Conservation (phyloP, 1,284 basidiomycete genomes). For the Kalmanozyma brasiliensis region DNA sequence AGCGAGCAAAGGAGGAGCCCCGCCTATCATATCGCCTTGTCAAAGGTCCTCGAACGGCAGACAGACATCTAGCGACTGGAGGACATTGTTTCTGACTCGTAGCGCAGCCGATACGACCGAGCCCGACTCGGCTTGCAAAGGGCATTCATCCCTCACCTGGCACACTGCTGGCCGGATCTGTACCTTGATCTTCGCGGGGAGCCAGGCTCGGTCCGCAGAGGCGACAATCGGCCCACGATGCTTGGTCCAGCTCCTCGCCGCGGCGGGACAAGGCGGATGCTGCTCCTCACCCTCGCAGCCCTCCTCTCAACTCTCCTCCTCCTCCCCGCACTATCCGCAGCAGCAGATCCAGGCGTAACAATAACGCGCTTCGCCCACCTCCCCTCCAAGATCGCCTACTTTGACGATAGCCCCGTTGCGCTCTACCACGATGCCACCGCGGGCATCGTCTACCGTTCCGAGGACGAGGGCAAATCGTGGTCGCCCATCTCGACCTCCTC, state of each 20-base stretch:
- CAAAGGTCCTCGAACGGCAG: no score
- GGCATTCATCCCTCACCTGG: no score
- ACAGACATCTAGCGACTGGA: no score
- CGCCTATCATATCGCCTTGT: no score
- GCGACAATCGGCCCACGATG: no score
- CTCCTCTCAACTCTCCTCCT: constrained; percentile 6
- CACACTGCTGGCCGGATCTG: no score
- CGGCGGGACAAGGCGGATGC: constrained; percentile 5
- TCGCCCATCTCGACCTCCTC: constrained; percentile 74
- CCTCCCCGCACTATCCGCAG: constrained; percentile 3
- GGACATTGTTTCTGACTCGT: no score
- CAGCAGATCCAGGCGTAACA: constrained; percentile 66
- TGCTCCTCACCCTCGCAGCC: background rate
- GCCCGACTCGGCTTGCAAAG: no score
- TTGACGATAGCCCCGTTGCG: constrained; percentile 85
- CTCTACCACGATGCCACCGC: constrained; percentile 82
- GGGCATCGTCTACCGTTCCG: constrained; percentile 80
- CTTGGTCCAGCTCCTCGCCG: constrained; percentile 1
- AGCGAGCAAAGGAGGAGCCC: no score
- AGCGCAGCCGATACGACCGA: no score
- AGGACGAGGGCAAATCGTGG: constrained; percentile 92
- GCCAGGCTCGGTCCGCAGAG: no score
- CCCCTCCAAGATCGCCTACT: constrained; percentile 86
- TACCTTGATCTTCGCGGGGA: no score
- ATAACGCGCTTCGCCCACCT: constrained; percentile 74